Evolutionary conservation across 306 rosid genomes (phyloP), one percentile per base, ranked within the genome.

Genomic region (Chamaecrista fasciculata): DNA sequence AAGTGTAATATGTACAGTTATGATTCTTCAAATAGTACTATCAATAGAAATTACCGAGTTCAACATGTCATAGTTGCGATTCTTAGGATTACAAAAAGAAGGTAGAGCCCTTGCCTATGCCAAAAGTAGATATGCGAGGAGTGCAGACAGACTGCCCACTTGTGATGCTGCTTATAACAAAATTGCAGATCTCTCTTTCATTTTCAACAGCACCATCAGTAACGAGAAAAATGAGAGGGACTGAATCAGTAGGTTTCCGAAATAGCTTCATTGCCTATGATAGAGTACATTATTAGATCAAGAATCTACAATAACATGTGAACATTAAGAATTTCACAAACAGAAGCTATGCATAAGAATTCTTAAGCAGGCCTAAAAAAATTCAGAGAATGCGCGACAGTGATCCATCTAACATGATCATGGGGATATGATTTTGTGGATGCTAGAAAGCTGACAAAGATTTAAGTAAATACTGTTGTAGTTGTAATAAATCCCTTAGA

Each of bases 151-250:
- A 61, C 24, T 74, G 72, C 37, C 75, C 81, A 44, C 72, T 82
- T 64, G 81, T 58, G 48, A 76, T 58, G 40, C 80, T 76, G 77
- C 78, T 80, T 84, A 79, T 85, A 70, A 88, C 79, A 59, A 77
- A 61, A 75, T 80, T 84, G 81, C 95, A 94, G 65, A 91, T 86
- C 62, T 86, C 95, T 79, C 90, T 86, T 77, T 91, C 99, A 72
- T 94, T 84, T 53, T 84, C 88, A 69, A 86, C 99, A 36, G 97
- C 64, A 28, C 99, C 99, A 69, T 94, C 99, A 40, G 99, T 94
- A 55, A 88, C 55, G 69, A 94, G 99, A 66, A 91, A 86, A 74
- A 94, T 82, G 70, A 88, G 79, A 37, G 99, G 96, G 76, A 88
- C 46, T 5, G 95, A 79, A 53, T 82, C 78, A 16, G 66, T 69